Base-by-base conservation (phyloP, 371 early-diverging fungal genomes). In the Phascolomyces articulosus region DNA sequence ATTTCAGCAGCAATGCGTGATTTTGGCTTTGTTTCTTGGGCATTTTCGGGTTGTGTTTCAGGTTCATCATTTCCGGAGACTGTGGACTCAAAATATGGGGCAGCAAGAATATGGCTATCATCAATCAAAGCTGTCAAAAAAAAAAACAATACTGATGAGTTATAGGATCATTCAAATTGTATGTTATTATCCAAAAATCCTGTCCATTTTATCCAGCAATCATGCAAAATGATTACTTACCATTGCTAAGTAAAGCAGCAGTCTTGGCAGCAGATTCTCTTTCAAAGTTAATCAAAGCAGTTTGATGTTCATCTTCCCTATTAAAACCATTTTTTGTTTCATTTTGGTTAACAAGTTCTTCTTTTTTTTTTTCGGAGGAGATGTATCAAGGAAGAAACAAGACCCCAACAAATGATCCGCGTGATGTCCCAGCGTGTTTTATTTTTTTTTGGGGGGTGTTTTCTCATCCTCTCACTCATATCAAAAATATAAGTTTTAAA, bases 191-290 rank as follows among this genome's bases (percentile, higher is more conserved):
- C n/a, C n/a, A n/a, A n/a, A n/a, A n/a, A n/a, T n/a, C n/a, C n/a
- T n/a, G n/a, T n/a, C n/a, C n/a, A n/a, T n/a, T n/a, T n/a, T n/a
- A n/a, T n/a, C n/a, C n/a, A n/a, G n/a, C n/a, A n/a, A n/a, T n/a
- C n/a, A n/a, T n/a, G n/a, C n/a, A n/a, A n/a, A n/a, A n/a, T n/a
- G n/a, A n/a, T n/a, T n/a, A n/a, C n/a, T n/a, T 70, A 77, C 80
- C 80, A 60, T 88, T 86, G 67, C 85, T 85, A 31, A 89, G 71
- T 65, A 89, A 83, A 59, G 79, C 71, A 38, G 90, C 90, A 13
- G 90, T 89, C 81, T 87, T 87, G 70, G 88, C 88, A 63, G 87
- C 88, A 26, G 87, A 83, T 65, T 86, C 90, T 60, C 84, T 79
- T 62, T 85, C 86, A 55, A 87, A 87, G 58, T 78, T 70, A 44